A percentile compares a stretch with the other conserved stretches of the same genome.
These are phyloP conservation scores for Tuber indicum DNA, from an alignment of 495 filamentous ascomycete species.

Conservation along the genomic window DNA sequence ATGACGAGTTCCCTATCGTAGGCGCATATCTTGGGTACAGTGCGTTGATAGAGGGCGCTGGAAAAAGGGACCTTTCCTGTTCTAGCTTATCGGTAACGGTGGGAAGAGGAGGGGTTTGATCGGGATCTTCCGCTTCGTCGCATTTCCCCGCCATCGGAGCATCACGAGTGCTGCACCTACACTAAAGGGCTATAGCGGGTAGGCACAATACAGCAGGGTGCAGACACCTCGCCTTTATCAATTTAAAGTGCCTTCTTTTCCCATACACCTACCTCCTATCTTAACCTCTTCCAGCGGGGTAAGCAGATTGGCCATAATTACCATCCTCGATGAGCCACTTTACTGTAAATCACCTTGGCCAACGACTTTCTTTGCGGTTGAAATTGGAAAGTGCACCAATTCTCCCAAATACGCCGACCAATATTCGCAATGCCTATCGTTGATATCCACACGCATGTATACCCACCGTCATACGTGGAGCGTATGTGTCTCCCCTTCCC, in stretches of 20 bases:
- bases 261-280: not conserved
- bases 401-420: not conserved
- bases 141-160: not conserved
- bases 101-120: not conserved
- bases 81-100: not conserved
- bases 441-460: conserved; percentile 93
- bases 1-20: not conserved
- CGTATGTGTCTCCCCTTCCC: conserved; percentile 67
- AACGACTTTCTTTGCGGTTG: not conserved
- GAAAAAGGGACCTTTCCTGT: not conserved
- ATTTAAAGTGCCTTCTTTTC: not conserved
- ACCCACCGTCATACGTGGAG: conserved; percentile 73
- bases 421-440: conserved; percentile 51
- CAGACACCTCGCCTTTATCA: not conserved
- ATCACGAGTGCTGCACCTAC: not conserved
- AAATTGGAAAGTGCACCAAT: not conserved
- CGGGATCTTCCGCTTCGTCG: not conserved
- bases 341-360: not conserved
- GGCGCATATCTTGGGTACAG: not conserved
- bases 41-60: not conserved
- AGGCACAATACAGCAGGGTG: not conserved
- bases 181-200: not conserved
- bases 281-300: not conserved
- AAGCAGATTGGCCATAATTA: not conserved
- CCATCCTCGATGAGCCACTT: not conserved